Base-by-base conservation (phyloP, 768 basidiomycete species). In the Suillus clintonianus region DNA sequence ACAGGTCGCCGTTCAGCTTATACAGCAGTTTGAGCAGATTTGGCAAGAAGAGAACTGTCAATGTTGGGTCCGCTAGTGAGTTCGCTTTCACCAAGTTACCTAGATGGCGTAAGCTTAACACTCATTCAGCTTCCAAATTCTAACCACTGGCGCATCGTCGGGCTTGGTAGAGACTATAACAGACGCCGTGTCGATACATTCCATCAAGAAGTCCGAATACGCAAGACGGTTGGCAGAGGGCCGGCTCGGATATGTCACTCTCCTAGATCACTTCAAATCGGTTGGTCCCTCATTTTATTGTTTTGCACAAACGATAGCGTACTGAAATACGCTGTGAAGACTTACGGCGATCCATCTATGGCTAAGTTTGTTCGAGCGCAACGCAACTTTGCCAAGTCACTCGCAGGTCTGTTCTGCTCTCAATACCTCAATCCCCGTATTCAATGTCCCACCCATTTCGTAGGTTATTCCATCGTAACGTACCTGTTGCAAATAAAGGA, bases 151-250 rank as follows among this genome's bases (percentile, higher is more conserved):
- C 6, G 92, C 91, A 53, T 86, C 86, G 3, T 98, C 97, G 14
- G 97, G 96, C 27, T 77, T 99, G 57, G 94, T 99, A 0, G 97
- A 99, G 78, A 99, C 97, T 0, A 98, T 99, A 67, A 98, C 95
- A 4, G 97, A 99, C 69, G 92, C 97, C 0, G 95, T 99, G 0
- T 99, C 97, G 5, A 94, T 99, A 68, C 97, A 99, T 74, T 99
- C 97, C 1, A 97, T 99, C 76, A 99, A 99, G 83, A 99, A 99
- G 78, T 92, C 94, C 3, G 97, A 97, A 74, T 99, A 99, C 76
- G 96, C 97, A 2, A 86, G 94, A 68, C 83, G 94, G 61, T 77
- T 97, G 61, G 86, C 94, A 4, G 86, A 87, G 68, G 91, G 94
- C 37, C 85, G 88, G 60, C 79, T 97, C 22, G 92, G 91, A 39